Conservation (phyloP, 148 eudicot species). For the Spergularia bocconei region DNA sequence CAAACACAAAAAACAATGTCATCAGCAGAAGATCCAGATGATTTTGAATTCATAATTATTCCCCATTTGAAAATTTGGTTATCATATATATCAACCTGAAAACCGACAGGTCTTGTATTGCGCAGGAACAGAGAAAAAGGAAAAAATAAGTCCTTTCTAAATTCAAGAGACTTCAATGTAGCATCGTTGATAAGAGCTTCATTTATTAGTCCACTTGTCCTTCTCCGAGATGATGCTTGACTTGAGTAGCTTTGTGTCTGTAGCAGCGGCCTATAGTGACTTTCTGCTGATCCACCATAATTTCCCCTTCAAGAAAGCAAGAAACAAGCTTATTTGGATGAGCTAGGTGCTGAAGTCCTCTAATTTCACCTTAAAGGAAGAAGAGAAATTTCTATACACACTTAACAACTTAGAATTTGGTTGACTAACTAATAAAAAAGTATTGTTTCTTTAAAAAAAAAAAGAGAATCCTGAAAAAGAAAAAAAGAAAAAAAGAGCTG, state of each 20-base stretch:
- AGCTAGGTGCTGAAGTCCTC: too few species aligned
- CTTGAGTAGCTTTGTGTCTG: constrained; percentile 38
- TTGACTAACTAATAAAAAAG: too few species aligned
- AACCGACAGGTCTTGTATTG: constrained; percentile 73
- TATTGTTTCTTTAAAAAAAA: too few species aligned
- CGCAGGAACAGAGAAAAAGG: constrained; percentile 67
- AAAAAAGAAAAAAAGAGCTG: too few species aligned
- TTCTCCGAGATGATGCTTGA: constrained; percentile 45
- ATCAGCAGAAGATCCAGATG: not conserved
- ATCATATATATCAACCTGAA: constrained; percentile 45
- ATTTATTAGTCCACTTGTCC: constrained; percentile 58
- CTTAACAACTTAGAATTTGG: too few species aligned
- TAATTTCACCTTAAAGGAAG: too few species aligned
- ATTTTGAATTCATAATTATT: not conserved
- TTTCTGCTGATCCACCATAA: constrained; percentile 31
- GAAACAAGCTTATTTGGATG: not conserved
- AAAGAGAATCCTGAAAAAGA: too few species aligned
- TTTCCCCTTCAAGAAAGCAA: constrained; percentile 37
- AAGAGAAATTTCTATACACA: too few species aligned
- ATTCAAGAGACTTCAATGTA: constrained; percentile 60
- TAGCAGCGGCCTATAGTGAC: constrained; percentile 36
- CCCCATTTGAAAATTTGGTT: not conserved
- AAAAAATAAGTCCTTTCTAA: constrained; percentile 53
- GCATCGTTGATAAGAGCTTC: constrained; percentile 64
- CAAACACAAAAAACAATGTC: constrained; percentile 8